Percentiles rank a stretch among this genome's conserved stretches.
Conservation (phyloP, 2,329 filamentous ascomycete genomes). For the Rhytidhysteron rufulum region DNA sequence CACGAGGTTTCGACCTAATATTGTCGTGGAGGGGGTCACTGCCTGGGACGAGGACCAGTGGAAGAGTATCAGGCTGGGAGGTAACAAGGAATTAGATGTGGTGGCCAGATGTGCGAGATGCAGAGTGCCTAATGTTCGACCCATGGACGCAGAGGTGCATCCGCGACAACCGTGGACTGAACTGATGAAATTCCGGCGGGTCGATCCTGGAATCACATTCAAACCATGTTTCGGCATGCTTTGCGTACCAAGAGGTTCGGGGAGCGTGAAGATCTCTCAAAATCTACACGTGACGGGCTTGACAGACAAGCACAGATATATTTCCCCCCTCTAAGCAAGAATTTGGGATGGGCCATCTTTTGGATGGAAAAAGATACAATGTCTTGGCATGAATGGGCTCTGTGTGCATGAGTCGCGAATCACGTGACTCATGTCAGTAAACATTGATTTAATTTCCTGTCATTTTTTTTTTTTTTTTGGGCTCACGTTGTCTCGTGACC, state of each 20-base stretch:
- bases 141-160: conserved; percentile 58
- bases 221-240: conserved; percentile 68
- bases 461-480: too few relatives aligned
- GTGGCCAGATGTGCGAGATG: conserved; percentile 58
- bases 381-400: background rate
- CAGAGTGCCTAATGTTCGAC: conserved; percentile 63
- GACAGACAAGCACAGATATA: conserved; percentile 56
- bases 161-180: conserved; percentile 59
- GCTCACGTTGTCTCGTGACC: too few relatives aligned
- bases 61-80: conserved; percentile 54
- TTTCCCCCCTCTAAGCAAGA: too few relatives aligned
- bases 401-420: background rate
- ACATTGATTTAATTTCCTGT: too few relatives aligned
- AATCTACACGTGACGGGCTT: conserved; percentile 55
- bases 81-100: conserved; percentile 46
- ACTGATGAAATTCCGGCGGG: conserved; percentile 57
- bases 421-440: too few relatives aligned
- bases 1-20: conserved; percentile 58
- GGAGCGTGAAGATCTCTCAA: conserved; percentile 55
- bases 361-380: too few relatives aligned
- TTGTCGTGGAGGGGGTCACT: conserved; percentile 53
- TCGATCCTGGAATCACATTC: conserved; percentile 58
- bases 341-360: too few relatives aligned
- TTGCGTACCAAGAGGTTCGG: conserved; percentile 55
- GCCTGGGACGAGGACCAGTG: conserved; percentile 63